phyloP scores from a whole-genome alignment of 2,329 filamentous ascomycete genomes.

The Colletotrichum cuscutae region DNA sequence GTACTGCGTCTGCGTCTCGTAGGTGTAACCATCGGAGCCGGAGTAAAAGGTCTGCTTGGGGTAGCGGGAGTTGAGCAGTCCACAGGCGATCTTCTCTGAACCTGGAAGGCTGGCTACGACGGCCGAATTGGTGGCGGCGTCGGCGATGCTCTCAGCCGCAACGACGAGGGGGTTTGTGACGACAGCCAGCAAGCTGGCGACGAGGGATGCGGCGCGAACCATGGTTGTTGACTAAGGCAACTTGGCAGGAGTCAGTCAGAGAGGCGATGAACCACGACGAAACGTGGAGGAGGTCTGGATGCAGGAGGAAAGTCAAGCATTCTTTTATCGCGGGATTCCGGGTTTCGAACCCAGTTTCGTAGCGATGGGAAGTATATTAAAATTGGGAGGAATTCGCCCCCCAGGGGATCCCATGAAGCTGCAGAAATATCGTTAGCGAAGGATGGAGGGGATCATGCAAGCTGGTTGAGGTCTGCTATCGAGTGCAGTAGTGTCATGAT shows the following conservation, averaged over 20 bases:
- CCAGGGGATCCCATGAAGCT: background rate
- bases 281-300: background rate
- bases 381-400: background rate
- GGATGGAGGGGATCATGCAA: background rate
- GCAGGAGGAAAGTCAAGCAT: background rate
- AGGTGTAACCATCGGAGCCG: slow-evolving; percentile 13
- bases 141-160: background rate
- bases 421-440: slow-evolving; percentile 8
- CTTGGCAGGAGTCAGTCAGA: background rate
- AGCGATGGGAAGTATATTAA: background rate
- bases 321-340: background rate
- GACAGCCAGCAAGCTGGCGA: slow-evolving; percentile 4
- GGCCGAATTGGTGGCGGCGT: background rate
- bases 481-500: slow-evolving; percentile 7
- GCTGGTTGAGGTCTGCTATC: background rate
- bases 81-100: slow-evolving; percentile 9
- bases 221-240: background rate
- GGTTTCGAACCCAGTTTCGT: background rate
- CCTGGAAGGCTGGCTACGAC: background rate
- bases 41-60: slow-evolving; percentile 7
- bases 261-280: background rate
- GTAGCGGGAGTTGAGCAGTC: slow-evolving; percentile 1
- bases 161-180: background rate
- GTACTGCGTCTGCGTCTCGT: slow-evolving; percentile 24
- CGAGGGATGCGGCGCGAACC: background rate